Evolutionary conservation across 495 filamentous ascomycete genomes (phyloP), one percentile per base, ranked within the genome.

Genomic region (Aspergillus steynii): DNA sequence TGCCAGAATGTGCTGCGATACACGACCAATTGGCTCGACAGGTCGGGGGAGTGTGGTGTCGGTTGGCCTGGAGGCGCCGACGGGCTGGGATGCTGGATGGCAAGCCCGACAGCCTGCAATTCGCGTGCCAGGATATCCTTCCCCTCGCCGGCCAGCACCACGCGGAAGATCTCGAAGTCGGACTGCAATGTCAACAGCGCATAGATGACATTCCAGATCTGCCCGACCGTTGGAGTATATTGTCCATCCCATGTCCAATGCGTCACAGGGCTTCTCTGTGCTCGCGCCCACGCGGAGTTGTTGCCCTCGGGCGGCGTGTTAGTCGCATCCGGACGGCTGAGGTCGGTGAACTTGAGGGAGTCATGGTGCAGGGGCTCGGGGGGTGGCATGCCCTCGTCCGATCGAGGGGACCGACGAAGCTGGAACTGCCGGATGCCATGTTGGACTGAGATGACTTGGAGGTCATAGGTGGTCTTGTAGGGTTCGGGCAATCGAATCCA

Each of bases 171-270:
- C 56, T 68, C 65, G 20, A 62, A 64, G 9, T 64, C 62, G 15
- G 53, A 54, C 14, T 45, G 55, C 53, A 68, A 26, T 1, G 63
- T 65, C 34, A 62, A 78, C 47, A 86, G 67, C 50, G 80, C 77
- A 65, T 87, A 83, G 51, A 83, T 61, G 50, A 83, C 60, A 14
- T 84, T 78, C 84, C 85, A 87, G 45, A 84, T 71, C 62, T 86
- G 83, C 10, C 71, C 82, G 20, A 82, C 64, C 0, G 82, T 78
- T 5, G 83, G 81, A 2, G 77, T 53, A 5, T 56, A 62, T 14
- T 60, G 60, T n/a, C 58, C 59, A n/a, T 60, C 60, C 75, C 77
- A 79, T 34, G 64, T 57, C 34, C 75, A 62, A 26, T 62, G 61
- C 5, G 68, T 66, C 9, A 60, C 59, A 2, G 71, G 75, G 31